Evolutionary conservation across 2,329 filamentous ascomycete species (phyloP).

Genomic region (Xylariaceae sp.): DNA sequence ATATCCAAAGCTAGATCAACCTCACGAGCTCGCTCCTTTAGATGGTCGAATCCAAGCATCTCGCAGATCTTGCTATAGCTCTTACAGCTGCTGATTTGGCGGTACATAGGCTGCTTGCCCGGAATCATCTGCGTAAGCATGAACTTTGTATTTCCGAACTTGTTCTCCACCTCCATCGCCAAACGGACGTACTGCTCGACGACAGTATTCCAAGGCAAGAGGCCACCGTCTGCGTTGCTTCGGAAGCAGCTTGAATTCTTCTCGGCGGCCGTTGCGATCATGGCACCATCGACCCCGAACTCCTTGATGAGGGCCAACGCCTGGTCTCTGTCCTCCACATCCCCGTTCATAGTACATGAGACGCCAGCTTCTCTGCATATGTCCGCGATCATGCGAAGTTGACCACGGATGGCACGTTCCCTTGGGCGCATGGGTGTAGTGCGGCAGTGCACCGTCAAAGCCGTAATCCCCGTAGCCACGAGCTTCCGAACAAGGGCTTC

Average conservation of each 20-base stretch:
- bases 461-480: slow-evolving; percentile 83
- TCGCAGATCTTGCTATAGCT: slow-evolving; percentile 68
- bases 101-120: slow-evolving; percentile 65
- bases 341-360: slow-evolving; percentile 93
- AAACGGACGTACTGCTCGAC: slow-evolving; percentile 70
- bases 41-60: slow-evolving; percentile 58
- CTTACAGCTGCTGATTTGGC: slow-evolving; percentile 59
- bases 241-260: slow-evolving; percentile 88
- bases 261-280: slow-evolving; percentile 95
- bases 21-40: slow-evolving; percentile 59
- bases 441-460: slow-evolving; percentile 89
- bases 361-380: slow-evolving; percentile 82
- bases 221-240: slow-evolving; percentile 57
- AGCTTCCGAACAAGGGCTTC: slow-evolving; percentile 72
- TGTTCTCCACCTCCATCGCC: slow-evolving; percentile 75
- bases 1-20: slow-evolving; percentile 63
- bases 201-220: slow-evolving; percentile 71
- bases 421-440: slow-evolving; percentile 93
- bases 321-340: slow-evolving; percentile 72
- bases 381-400: slow-evolving; percentile 76
- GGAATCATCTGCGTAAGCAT: slow-evolving; percentile 81
- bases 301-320: slow-evolving; percentile 68
- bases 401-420: slow-evolving; percentile 79
- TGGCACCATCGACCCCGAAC: slow-evolving; percentile 86
- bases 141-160: slow-evolving; percentile 91